phyloP scores from a whole-genome alignment of 208 protist genomes.

The Leishmania aethiopica region DNA sequence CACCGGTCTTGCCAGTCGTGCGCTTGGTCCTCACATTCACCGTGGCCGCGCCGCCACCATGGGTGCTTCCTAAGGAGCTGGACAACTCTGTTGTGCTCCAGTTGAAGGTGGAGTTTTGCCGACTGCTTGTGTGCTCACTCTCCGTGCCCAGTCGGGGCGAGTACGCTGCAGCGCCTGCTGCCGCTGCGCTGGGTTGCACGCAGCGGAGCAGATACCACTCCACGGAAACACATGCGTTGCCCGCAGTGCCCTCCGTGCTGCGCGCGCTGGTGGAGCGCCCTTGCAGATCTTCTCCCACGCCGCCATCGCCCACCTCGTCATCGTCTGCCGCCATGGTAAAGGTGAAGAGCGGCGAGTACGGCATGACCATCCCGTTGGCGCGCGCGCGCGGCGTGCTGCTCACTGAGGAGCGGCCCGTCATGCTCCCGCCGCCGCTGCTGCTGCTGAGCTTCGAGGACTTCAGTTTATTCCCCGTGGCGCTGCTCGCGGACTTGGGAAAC shows the following conservation, averaged over 20 bases:
- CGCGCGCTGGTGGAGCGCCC: slow-evolving; percentile 22
- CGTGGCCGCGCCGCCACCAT: background rate
- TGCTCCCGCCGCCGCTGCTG: background rate
- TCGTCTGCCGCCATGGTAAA: slow-evolving; percentile 1
- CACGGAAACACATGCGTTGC: background rate
- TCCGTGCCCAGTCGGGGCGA: slow-evolving; percentile 16
- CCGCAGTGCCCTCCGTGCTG: slow-evolving; percentile 19
- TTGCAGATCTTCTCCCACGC: background rate
- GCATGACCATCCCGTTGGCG: background rate
- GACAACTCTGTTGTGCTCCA: slow-evolving; percentile 10
- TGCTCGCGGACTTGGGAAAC: background rate
- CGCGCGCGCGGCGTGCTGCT: slow-evolving; percentile 26
- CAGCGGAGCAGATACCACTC: slow-evolving; percentile 29
- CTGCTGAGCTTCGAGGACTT: slow-evolving; percentile 14
- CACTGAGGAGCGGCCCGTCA: slow-evolving; percentile 16
- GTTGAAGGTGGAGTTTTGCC: slow-evolving; percentile 5
- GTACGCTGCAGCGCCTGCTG: background rate
- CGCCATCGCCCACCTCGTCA: background rate
- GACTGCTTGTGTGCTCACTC: slow-evolving; percentile 7
- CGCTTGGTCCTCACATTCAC: slow-evolving; percentile 4
- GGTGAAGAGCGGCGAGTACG: slow-evolving; percentile 31
- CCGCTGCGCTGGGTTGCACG: slow-evolving; percentile 7
- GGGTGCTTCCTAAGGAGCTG: background rate
- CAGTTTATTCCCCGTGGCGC: background rate
- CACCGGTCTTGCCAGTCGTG: background rate